These are phyloP conservation scores for Herpetomonas samuelpessoai DNA, from an alignment of 208 protist genomes.

Conservation along the genomic window DNA sequence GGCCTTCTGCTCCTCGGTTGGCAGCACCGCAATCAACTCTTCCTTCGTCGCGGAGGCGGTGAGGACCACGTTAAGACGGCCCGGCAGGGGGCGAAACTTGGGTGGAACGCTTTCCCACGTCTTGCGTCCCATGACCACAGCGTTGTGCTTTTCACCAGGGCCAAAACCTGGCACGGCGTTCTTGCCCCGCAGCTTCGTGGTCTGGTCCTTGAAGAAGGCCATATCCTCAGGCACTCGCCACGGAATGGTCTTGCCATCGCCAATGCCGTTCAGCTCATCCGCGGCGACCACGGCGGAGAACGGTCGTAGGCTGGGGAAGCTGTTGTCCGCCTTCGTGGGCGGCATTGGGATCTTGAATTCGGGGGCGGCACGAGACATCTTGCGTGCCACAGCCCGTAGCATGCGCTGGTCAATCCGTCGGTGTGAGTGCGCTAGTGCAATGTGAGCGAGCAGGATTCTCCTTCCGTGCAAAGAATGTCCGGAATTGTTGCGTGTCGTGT, in stretches of 20 bases:
- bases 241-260: slow-evolving; percentile 73
- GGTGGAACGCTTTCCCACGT: slow-evolving; percentile 95
- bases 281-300: slow-evolving; percentile 80
- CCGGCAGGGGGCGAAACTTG: slow-evolving; percentile 85
- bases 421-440: slow-evolving; percentile 9
- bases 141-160: slow-evolving; percentile 70
- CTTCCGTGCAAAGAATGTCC: too few relatives aligned
- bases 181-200: slow-evolving; percentile 68
- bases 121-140: slow-evolving; percentile 97
- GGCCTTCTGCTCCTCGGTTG: slow-evolving; percentile 43
- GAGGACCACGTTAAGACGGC: slow-evolving; percentile 93
- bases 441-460: too few relatives aligned
- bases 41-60: slow-evolving; percentile 45
- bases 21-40: slow-evolving; percentile 36
- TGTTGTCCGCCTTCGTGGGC: slow-evolving; percentile 37
- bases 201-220: slow-evolving; percentile 83
- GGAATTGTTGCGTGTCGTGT: too few relatives aligned
- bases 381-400: neutral
- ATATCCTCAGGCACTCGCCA: slow-evolving; percentile 90
- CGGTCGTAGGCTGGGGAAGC: slow-evolving; percentile 43
- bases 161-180: slow-evolving; percentile 26
- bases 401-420: neutral
- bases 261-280: slow-evolving; percentile 74
- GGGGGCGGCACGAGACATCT: slow-evolving; percentile 10
- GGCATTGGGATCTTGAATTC: slow-evolving; percentile 77